Evolutionary conservation across 169 alveolate genomes (phyloP).

Genomic region (Cytauxzoon felis): DNA sequence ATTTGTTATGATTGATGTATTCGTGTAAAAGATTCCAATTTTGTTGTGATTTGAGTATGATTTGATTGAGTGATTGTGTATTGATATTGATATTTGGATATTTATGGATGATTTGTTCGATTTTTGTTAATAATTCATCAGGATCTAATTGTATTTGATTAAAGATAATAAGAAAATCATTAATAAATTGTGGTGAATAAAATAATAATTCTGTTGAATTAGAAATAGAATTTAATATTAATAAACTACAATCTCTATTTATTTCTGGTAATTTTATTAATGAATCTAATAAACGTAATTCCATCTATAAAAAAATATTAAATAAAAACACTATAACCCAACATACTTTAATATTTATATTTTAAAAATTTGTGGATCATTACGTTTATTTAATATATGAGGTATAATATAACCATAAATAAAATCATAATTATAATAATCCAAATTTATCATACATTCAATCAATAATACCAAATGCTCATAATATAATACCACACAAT

Average conservation of each 20-base stretch:
- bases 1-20: too few species aligned
- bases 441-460: background rate
- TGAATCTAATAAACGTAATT: constrained; percentile 3
- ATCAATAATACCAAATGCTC: constrained; percentile 8
- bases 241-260: background rate
- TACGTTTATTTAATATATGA: background rate
- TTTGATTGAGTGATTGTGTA: too few species aligned
- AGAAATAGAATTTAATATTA: background rate
- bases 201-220: background rate
- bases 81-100: too few species aligned
- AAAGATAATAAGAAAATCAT: background rate
- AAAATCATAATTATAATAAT: background rate
- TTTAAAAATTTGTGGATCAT: background rate
- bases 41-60: too few species aligned
- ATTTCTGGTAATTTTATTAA: background rate
- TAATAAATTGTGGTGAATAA: background rate
- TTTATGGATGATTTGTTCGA: background rate
- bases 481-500: constrained; percentile 4
- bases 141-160: constrained; percentile 7
- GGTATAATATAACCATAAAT: background rate
- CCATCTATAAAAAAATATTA: background rate
- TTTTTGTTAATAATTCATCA: background rate
- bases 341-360: background rate
- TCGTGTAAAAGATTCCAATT: too few species aligned
- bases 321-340: background rate